These are phyloP conservation scores for Ichthyophthirius multifiliis DNA, from an alignment of 169 alveolate species.

Conservation along the genomic window DNA sequence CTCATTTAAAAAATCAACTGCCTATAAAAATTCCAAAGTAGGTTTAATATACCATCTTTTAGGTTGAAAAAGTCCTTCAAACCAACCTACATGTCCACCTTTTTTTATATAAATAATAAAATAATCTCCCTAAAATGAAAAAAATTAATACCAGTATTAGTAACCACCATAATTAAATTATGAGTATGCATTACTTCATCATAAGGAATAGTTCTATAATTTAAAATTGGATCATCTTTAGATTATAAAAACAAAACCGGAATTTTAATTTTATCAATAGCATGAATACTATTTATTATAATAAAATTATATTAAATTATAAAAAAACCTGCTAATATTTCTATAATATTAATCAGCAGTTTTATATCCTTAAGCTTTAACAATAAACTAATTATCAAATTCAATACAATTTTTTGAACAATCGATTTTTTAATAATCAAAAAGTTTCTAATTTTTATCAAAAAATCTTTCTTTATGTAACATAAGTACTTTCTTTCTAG, in stretches of 20 bases:
- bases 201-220: not conserved
- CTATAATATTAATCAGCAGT: not conserved
- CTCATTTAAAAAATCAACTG: no score
- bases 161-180: not conserved
- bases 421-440: no score
- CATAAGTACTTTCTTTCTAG: not conserved
- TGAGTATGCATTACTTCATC: not conserved
- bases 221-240: not conserved
- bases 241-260: not conserved
- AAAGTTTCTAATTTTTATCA: not conserved
- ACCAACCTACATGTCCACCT: slow-evolving; percentile 11
- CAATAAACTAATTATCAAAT: not conserved
- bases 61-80: not conserved
- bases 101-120: not conserved
- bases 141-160: not conserved
- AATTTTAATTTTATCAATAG: not conserved
- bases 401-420: not conserved
- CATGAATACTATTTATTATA: not conserved
- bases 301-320: no score
- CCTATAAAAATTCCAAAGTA: not conserved
- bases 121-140: not conserved
- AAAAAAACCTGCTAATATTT: not conserved
- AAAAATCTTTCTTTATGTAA: not conserved
- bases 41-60: slow-evolving; percentile 2
- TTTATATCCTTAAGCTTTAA: not conserved